These are phyloP conservation scores for Exsudoporus frostii DNA, from an alignment of 768 basidiomycete species.

Conservation along the genomic window DNA sequence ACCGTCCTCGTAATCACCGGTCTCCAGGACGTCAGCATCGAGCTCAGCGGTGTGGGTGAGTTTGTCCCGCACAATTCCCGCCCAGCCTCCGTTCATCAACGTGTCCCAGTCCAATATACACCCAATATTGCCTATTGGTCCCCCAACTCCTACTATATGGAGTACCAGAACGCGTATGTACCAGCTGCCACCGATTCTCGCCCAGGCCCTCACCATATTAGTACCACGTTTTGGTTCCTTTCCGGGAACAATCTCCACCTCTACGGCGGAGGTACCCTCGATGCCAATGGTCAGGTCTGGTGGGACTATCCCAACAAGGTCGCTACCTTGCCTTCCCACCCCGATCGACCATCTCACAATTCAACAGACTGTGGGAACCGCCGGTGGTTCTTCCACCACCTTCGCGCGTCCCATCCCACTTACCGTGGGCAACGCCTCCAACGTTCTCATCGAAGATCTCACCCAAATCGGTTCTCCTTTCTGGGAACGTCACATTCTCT, in stretches of 20 bases:
- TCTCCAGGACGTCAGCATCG: constrained; percentile 38
- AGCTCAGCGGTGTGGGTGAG: constrained; percentile 37
- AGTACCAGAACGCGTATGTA: constrained; percentile 42
- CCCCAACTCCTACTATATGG: constrained; percentile 37
- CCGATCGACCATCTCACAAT: not conserved
- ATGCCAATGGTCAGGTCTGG: constrained; percentile 47
- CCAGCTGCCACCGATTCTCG: not conserved
- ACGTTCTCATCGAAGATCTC: constrained; percentile 40
- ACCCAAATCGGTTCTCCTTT: constrained; percentile 39
- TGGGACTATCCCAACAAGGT: constrained; percentile 30
- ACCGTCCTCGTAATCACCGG: constrained; percentile 37
- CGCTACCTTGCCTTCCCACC: constrained; percentile 7
- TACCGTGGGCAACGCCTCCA: constrained; percentile 40
- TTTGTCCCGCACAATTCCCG: constrained; percentile 10
- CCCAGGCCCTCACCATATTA: constrained; percentile 4
- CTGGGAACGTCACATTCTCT: constrained; percentile 33
- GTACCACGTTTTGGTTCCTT: constrained; percentile 41
- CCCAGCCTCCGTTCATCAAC: not conserved
- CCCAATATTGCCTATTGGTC: constrained; percentile 43
- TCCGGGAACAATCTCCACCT: constrained; percentile 36
- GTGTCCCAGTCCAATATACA: constrained; percentile 32
- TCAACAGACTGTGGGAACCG: constrained; percentile 35
- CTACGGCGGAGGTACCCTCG: constrained; percentile 43
- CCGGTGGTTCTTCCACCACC: constrained; percentile 40
- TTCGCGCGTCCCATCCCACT: constrained; percentile 46